Evolutionary conservation across 2,329 filamentous ascomycete genomes (phyloP).

Genomic region (Neofusicoccum laricinum): DNA sequence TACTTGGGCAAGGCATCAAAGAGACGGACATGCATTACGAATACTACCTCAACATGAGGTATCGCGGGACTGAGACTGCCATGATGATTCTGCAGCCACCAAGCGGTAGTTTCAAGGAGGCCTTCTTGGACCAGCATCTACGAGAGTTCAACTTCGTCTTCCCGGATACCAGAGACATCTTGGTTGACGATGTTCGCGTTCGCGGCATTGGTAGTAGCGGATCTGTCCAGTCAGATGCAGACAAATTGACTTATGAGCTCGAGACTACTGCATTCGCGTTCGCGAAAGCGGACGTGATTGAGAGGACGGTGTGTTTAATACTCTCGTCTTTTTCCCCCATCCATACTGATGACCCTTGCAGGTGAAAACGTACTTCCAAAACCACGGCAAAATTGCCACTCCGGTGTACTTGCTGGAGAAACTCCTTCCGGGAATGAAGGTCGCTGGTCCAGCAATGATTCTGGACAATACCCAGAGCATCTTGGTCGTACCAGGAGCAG

Average conservation of each 20-base stretch:
- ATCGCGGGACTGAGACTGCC: constrained; percentile 44
- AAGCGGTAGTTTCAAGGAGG: constrained; percentile 31
- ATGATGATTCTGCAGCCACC: constrained; percentile 40
- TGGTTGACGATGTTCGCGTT: constrained; percentile 12
- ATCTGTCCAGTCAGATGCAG: constrained; percentile 53
- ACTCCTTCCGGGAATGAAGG: constrained; percentile 22
- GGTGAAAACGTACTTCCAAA: constrained; percentile 26
- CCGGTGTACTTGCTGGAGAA: constrained; percentile 26
- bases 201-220: constrained; percentile 41
- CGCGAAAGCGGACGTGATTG: constrained; percentile 66
- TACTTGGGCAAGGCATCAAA: constrained; percentile 67
- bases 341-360: background rate
- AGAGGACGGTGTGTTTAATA: constrained; percentile 41
- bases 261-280: constrained; percentile 60
- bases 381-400: constrained; percentile 22
- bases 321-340: background rate
- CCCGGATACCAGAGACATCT: constrained; percentile 49
- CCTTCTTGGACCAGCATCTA: constrained; percentile 37
- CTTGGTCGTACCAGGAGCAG: constrained; percentile 38
- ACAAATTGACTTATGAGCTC: constrained; percentile 81
- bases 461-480: constrained; percentile 47
- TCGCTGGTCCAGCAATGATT: constrained; percentile 32
- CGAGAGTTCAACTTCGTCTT: constrained; percentile 45
- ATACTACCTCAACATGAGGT: constrained; percentile 44
- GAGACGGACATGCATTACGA: constrained; percentile 32